Percentiles rank a stretch among this genome's conserved stretches.
These are phyloP conservation scores for Hydnum rufescens DNA, from an alignment of 768 basidiomycete species.

Conservation along the genomic window DNA sequence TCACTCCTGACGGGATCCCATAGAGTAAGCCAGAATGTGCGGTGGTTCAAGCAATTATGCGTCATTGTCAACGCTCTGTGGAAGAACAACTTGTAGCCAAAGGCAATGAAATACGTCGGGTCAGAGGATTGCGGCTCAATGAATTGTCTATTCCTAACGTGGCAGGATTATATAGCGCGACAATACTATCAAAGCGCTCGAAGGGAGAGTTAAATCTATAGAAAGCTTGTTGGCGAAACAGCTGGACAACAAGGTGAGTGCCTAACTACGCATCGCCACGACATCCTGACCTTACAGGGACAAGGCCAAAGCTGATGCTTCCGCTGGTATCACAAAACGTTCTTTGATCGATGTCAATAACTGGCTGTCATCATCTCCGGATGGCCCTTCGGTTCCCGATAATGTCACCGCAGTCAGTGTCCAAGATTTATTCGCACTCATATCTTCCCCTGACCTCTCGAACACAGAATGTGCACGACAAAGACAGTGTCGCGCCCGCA, in stretches of 20 bases:
- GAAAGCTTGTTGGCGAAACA: conserved; percentile 1
- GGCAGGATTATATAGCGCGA: conserved; percentile 4
- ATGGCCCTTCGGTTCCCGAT: too few species aligned
- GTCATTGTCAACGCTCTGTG: neutral
- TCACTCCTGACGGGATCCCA: neutral
- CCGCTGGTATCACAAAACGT: neutral
- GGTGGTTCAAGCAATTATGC: conserved; percentile 3
- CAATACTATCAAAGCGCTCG: conserved; percentile 1
- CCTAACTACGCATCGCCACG: neutral
- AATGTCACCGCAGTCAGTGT: too few species aligned
- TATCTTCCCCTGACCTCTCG: too few species aligned
- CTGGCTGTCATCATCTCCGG: conserved; percentile 2
- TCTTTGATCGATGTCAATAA: neutral
- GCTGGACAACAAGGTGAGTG: neutral
- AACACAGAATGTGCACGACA: too few species aligned
- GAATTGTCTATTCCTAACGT: neutral
- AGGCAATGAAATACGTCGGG: conserved; percentile 8
- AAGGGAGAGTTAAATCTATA: neutral
- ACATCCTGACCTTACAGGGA: neutral
- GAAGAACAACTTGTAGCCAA: conserved; percentile 7
- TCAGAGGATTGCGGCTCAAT: neutral
- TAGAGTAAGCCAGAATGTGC: conserved; percentile 1
- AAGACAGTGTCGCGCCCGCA: too few species aligned
- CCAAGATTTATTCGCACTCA: too few species aligned
- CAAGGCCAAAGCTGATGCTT: neutral